phyloP scores from a whole-genome alignment of 1,284 basidiomycete species.

The Rhodotorula sp. region DNA sequence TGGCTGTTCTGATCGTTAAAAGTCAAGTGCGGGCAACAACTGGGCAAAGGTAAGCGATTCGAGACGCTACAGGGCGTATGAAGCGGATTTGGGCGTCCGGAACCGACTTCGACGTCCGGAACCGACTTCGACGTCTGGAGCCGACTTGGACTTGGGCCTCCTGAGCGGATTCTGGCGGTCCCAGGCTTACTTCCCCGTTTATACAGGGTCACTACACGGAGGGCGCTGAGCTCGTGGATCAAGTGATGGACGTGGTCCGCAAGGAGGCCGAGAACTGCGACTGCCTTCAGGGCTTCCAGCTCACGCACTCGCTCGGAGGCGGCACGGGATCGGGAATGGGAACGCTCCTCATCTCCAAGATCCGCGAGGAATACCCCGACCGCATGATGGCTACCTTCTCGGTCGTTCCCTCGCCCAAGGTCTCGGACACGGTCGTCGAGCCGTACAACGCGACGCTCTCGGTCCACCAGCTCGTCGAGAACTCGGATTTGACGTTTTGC shows the following conservation, averaged over 20 bases:
- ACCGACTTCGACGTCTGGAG: too few species aligned
- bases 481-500: conserved; percentile 63
- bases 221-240: conserved; percentile 92
- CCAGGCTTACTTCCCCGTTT: too few species aligned
- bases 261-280: conserved; percentile 60
- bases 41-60: conserved; percentile 48
- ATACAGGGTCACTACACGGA: conserved; percentile 66
- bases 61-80: conserved; percentile 51
- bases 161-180: too few species aligned
- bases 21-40: conserved; percentile 55
- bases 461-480: conserved; percentile 62
- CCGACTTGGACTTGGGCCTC: too few species aligned
- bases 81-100: conserved; percentile 48
- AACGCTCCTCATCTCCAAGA: conserved; percentile 61
- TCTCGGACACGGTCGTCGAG: conserved; percentile 55
- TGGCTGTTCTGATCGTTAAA: too few species aligned
- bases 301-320: conserved; percentile 61
- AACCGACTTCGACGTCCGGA: too few species aligned
- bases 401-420: conserved; percentile 61
- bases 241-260: conserved; percentile 66
- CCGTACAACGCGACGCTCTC: conserved; percentile 64
- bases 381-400: conserved; percentile 65
- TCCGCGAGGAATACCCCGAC: conserved; percentile 60
- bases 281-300: conserved; percentile 61
- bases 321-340: conserved; percentile 64